phyloP scores from a whole-genome alignment of 2,329 filamentous ascomycete species.

The Chlorencoelia australis region DNA sequence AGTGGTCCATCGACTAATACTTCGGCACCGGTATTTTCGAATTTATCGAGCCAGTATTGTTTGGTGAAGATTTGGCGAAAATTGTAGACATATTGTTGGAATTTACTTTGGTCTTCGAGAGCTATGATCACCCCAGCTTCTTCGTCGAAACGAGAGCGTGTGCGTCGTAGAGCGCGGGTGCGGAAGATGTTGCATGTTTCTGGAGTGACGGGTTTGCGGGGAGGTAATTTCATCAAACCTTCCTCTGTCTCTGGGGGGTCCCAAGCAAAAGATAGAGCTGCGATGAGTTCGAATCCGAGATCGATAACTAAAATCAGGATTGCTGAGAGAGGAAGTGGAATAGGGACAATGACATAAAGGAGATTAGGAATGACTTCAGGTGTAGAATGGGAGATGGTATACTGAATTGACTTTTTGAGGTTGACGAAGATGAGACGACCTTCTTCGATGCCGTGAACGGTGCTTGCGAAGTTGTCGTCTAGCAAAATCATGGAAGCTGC shows the following conservation, averaged over 20 bases:
- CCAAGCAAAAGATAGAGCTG: conserved; percentile 13
- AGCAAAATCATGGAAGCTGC: conserved; percentile 82
- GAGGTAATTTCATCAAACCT: conserved; percentile 12
- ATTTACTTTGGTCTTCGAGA: conserved; percentile 9
- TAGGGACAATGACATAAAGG: conserved; percentile 45
- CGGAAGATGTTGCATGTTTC: conserved; percentile 12
- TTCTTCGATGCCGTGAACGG: conserved; percentile 62
- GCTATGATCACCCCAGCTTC: conserved; percentile 10
- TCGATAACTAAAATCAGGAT: conserved; percentile 37
- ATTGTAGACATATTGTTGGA: conserved; percentile 4
- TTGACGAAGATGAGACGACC: conserved; percentile 62
- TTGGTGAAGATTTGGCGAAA: conserved; percentile 7
- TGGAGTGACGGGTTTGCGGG: conserved; percentile 11
- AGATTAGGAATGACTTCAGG: conserved; percentile 49
- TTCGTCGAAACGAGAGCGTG: conserved; percentile 11
- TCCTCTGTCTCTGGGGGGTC: conserved; percentile 11
- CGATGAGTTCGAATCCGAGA: conserved; percentile 13
- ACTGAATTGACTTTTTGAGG: conserved; percentile 54
- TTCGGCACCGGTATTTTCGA: conserved; percentile 13
- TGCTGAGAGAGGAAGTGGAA: conserved; percentile 39
- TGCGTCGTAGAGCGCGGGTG: conserved; percentile 7
- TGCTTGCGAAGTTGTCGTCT: conserved; percentile 71
- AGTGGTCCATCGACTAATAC: conserved; percentile 12
- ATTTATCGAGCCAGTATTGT: conserved; percentile 10
- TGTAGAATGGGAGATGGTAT: conserved; percentile 36